A percentile compares a stretch with the other conserved stretches of the same genome.
Evolutionary conservation across 2,329 filamentous ascomycete genomes (phyloP).

Genomic region (Aulographum hederae): DNA sequence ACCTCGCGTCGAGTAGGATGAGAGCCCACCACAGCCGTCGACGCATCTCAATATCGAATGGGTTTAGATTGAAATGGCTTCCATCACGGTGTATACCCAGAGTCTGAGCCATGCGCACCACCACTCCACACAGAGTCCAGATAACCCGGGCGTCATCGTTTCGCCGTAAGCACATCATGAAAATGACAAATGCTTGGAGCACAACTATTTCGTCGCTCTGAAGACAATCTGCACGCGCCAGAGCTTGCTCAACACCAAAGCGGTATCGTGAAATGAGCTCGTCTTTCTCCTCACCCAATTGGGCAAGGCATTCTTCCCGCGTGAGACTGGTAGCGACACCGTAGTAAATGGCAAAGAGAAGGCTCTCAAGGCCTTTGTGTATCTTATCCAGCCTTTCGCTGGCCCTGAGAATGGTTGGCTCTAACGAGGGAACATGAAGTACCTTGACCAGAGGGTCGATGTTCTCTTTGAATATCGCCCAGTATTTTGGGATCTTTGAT

Average conservation of each 20-base stretch:
- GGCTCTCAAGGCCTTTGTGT: conserved; percentile 35
- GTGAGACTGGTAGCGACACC: conserved; percentile 34
- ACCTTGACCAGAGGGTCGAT: conserved; percentile 58
- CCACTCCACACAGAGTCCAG: conserved; percentile 41
- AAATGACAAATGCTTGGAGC: conserved; percentile 43
- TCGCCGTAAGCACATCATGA: conserved; percentile 36
- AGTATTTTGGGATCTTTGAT: conserved; percentile 47
- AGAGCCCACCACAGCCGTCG: conserved; percentile 43
- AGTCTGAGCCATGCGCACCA: conserved; percentile 39
- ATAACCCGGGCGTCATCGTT: conserved; percentile 31
- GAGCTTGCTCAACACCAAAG: conserved; percentile 43
- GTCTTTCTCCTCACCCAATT: conserved; percentile 33
- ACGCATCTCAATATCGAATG: conserved; percentile 43
- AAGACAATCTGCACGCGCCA: conserved; percentile 43
- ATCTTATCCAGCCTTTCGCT: conserved; percentile 41
- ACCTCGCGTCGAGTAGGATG: conserved; percentile 38
- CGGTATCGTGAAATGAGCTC: conserved; percentile 35
- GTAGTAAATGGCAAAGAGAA: conserved; percentile 46
- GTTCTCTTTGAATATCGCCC: conserved; percentile 54
- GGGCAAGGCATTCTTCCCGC: conserved; percentile 25
- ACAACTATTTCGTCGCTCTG: conserved; percentile 43
- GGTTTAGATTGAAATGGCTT: conserved; percentile 32
- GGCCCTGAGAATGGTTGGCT: conserved; percentile 41
- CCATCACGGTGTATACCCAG: conserved; percentile 43
- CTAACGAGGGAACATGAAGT: conserved; percentile 49